Percentiles rank a stretch among this genome's conserved stretches.
Evolutionary conservation across 1,284 basidiomycete genomes (phyloP).

Genomic region (Irpex rosettiformis): DNA sequence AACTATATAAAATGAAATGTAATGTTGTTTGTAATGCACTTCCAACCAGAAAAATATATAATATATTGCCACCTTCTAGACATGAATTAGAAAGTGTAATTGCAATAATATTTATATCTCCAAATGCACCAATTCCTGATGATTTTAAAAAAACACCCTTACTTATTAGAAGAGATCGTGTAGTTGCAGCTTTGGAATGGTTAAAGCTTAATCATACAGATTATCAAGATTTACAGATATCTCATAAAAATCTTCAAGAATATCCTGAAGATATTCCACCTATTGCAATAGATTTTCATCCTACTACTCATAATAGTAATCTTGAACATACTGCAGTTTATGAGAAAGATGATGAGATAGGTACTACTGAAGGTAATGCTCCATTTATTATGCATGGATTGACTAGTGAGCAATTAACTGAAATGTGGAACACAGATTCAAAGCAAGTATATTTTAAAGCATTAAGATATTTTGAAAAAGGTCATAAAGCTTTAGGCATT

Average conservation of each 20-base stretch:
- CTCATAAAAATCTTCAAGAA: slow-evolving; percentile 19
- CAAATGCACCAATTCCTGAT: not conserved
- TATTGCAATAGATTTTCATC: not conserved
- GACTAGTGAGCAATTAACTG: not conserved
- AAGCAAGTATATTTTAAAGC: not conserved
- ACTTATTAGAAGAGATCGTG: not conserved
- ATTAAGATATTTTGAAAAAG: not conserved
- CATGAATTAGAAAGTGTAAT: slow-evolving; percentile 7
- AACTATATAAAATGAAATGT: slow-evolving; percentile 16
- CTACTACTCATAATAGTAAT: too few relatives aligned
- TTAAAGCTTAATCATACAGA: slow-evolving; percentile 29
- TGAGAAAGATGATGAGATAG: slow-evolving; percentile 9
- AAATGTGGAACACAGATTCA: not conserved
- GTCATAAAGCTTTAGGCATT: slow-evolving; percentile 9
- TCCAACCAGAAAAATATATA: slow-evolving; percentile 7
- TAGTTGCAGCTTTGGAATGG: slow-evolving; percentile 25
- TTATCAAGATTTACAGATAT: slow-evolving; percentile 25
- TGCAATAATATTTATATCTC: slow-evolving; percentile 5
- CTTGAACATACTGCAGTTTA: slow-evolving; percentile 6
- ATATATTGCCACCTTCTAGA: slow-evolving; percentile 10
- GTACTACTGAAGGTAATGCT: not conserved
- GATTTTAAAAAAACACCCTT: not conserved
- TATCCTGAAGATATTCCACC: slow-evolving; percentile 18
- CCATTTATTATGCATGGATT: not conserved
- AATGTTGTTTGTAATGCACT: slow-evolving; percentile 12